These are phyloP conservation scores for Seiridium unicorne DNA, from an alignment of 2,329 filamentous ascomycete genomes.

Conservation along the genomic window DNA sequence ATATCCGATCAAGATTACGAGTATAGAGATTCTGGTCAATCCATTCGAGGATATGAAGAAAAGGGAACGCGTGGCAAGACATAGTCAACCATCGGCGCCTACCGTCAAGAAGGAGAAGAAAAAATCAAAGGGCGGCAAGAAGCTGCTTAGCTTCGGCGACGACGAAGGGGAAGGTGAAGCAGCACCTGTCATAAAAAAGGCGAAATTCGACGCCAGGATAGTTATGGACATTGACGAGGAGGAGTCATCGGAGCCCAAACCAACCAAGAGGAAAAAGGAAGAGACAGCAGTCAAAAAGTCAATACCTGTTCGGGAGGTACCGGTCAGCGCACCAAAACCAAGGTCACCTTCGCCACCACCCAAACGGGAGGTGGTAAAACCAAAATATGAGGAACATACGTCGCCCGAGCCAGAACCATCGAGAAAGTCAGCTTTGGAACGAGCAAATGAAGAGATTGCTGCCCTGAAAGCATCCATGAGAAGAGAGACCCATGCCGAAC, in stretches of 20 bases:
- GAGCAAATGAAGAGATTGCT: slow-evolving; percentile 77
- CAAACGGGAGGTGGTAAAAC: slow-evolving; percentile 15
- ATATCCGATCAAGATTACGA: slow-evolving; percentile 78
- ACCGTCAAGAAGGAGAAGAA: slow-evolving; percentile 55
- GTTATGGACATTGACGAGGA: slow-evolving; percentile 58
- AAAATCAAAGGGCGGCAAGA: slow-evolving; percentile 75
- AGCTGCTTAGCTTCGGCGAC: slow-evolving; percentile 75
- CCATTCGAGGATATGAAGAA: slow-evolving; percentile 81
- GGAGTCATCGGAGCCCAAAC: slow-evolving; percentile 25
- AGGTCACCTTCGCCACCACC: slow-evolving; percentile 8
- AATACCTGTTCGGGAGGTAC: slow-evolving; percentile 25
- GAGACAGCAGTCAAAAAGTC: slow-evolving; percentile 23
- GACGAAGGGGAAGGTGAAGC: slow-evolving; percentile 61
- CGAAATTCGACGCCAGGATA: slow-evolving; percentile 76
- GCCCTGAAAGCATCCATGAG: slow-evolving; percentile 81
- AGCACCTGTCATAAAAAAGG: slow-evolving; percentile 66
- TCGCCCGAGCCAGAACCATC: slow-evolving; percentile 33
- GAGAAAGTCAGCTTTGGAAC: slow-evolving; percentile 57
- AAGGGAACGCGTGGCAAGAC: slow-evolving; percentile 56
- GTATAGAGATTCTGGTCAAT: slow-evolving; percentile 74
- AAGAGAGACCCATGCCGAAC: slow-evolving; percentile 53
- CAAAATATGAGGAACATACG: slow-evolving; percentile 22
- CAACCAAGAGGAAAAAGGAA: slow-evolving; percentile 26
- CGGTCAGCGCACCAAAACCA: slow-evolving; percentile 12
- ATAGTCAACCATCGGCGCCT: slow-evolving; percentile 41